Percentiles rank a stretch among this genome's conserved stretches.
Conservation (phyloP, 129 eudicot species). For the Flaveria linearis region DNA sequence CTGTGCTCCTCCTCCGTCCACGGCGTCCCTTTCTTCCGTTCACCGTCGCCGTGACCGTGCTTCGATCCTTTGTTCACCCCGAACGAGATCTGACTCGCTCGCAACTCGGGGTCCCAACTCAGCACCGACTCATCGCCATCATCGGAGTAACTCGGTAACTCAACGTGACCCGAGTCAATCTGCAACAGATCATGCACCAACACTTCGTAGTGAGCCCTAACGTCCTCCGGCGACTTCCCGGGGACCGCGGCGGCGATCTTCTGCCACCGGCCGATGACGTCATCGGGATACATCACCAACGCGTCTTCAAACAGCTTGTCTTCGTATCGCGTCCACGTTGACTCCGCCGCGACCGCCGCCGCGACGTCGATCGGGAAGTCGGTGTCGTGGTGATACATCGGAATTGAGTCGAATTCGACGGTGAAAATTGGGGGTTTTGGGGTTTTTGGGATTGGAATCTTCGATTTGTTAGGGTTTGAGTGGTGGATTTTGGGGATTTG, state of each 20-base stretch:
- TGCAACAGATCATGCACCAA: conserved; percentile 54
- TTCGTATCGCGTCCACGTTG: conserved; percentile 59
- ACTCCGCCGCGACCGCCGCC: conserved; percentile 30
- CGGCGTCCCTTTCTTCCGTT: conserved; percentile 88
- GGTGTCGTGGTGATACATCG: conserved; percentile 32
- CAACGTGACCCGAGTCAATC: conserved; percentile 84
- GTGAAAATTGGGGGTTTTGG: conserved; percentile 6
- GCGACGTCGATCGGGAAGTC: conserved; percentile 30
- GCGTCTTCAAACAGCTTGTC: conserved; percentile 81
- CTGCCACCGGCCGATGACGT: conserved; percentile 59
- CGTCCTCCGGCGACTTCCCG: conserved; percentile 59
- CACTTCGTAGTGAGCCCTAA: conserved; percentile 61
- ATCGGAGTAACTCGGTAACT: conserved; percentile 65
- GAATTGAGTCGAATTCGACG: background rate
- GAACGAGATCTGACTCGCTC: conserved; percentile 68
- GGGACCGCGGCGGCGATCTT: conserved; percentile 61
- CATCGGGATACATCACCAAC: conserved; percentile 58
- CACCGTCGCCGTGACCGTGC: conserved; percentile 56
- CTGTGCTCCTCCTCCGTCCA: conserved; percentile 97
- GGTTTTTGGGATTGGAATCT: background rate
- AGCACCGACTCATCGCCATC: conserved; percentile 40
- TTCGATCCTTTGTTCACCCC: conserved; percentile 39
- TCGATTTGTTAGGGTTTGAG: background rate
- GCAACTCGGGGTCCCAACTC: conserved; percentile 51
- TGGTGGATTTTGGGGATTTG: conserved; percentile 9